Conservation (phyloP, 306 rosid species). For the Acacia acuminata region DNA sequence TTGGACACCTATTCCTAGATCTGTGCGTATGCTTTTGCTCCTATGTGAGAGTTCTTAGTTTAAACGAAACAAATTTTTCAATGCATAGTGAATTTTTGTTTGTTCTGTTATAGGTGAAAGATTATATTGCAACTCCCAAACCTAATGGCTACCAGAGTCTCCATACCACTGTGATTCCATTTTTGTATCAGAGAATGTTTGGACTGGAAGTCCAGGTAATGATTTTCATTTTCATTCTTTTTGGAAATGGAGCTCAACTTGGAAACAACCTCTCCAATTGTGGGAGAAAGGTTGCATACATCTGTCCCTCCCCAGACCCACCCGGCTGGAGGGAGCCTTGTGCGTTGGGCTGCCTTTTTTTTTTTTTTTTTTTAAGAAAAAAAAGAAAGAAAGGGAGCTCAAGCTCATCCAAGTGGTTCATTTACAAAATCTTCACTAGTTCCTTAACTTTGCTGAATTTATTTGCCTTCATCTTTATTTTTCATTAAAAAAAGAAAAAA, state of each 20-base stretch:
- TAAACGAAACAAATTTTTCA: slow-evolving; percentile 21
- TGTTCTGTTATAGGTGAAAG: slow-evolving; percentile 68
- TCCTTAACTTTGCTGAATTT: neutral
- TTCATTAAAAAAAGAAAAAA: neutral
- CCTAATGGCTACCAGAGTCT: slow-evolving; percentile 99
- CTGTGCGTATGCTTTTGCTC: slow-evolving; percentile 62
- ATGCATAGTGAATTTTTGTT: slow-evolving; percentile 24
- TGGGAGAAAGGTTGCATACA: no score
- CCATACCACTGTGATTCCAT: slow-evolving; percentile 92
- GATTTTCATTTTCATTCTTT: neutral
- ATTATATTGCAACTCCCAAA: slow-evolving; percentile 96
- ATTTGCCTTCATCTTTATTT: neutral
- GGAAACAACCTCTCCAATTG: no score
- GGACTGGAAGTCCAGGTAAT: slow-evolving; percentile 96
- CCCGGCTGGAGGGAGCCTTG: no score
- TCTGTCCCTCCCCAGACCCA: no score
- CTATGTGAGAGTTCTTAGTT: slow-evolving; percentile 30
- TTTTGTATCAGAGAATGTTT: slow-evolving; percentile 93
- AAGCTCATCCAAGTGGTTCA: slow-evolving; percentile 17
- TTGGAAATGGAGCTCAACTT: neutral
- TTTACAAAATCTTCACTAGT: slow-evolving; percentile 5
- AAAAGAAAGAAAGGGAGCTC: neutral
- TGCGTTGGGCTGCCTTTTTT: neutral
- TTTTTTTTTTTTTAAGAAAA: no score
- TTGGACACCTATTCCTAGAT: slow-evolving; percentile 98